phyloP scores from a whole-genome alignment of 1,284 basidiomycete genomes.

The Tylopilus sp. region DNA sequence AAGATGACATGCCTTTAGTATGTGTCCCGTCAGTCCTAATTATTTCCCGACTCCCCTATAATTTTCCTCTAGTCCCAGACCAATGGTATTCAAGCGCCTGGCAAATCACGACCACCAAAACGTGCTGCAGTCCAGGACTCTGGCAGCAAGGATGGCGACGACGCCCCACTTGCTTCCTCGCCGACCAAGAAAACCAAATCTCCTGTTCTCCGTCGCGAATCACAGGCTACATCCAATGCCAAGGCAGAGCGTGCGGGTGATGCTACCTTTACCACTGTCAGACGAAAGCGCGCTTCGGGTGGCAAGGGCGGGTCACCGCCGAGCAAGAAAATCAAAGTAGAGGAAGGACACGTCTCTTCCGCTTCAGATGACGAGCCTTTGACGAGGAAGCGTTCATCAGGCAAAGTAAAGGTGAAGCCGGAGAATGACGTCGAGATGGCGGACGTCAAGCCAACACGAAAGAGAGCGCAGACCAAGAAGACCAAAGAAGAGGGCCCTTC shows the following conservation, averaged over 20 bases:
- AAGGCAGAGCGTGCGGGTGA: slow-evolving; percentile 40
- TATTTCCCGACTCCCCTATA: slow-evolving; percentile 15
- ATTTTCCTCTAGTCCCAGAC: slow-evolving; percentile 42
- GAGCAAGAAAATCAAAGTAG: slow-evolving; percentile 67
- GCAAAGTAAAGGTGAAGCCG: slow-evolving; percentile 52
- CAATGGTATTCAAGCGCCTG: slow-evolving; percentile 37
- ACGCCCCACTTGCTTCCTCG: slow-evolving; percentile 67
- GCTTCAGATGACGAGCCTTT: slow-evolving; percentile 42
- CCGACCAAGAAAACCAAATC: slow-evolving; percentile 51
- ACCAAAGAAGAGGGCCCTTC: slow-evolving; percentile 30
- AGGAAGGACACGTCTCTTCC: slow-evolving; percentile 41
- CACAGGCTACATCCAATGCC: slow-evolving; percentile 38
- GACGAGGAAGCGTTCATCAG: slow-evolving; percentile 43
- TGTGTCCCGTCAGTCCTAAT: slow-evolving; percentile 24
- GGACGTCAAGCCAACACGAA: slow-evolving; percentile 45
- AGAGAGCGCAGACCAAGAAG: slow-evolving; percentile 43
- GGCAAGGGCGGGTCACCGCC: slow-evolving; percentile 47
- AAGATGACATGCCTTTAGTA: slow-evolving; percentile 70
- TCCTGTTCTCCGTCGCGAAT: slow-evolving; percentile 41
- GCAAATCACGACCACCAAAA: slow-evolving; percentile 52
- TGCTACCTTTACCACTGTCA: slow-evolving; percentile 33
- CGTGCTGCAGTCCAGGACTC: slow-evolving; percentile 54
- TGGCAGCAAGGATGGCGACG: slow-evolving; percentile 73
- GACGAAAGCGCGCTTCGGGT: slow-evolving; percentile 39
- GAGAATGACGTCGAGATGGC: slow-evolving; percentile 48